These are phyloP conservation scores for Diutina catenulata DNA, from an alignment of 1,139 yeast genomes.

Conservation along the genomic window DNA sequence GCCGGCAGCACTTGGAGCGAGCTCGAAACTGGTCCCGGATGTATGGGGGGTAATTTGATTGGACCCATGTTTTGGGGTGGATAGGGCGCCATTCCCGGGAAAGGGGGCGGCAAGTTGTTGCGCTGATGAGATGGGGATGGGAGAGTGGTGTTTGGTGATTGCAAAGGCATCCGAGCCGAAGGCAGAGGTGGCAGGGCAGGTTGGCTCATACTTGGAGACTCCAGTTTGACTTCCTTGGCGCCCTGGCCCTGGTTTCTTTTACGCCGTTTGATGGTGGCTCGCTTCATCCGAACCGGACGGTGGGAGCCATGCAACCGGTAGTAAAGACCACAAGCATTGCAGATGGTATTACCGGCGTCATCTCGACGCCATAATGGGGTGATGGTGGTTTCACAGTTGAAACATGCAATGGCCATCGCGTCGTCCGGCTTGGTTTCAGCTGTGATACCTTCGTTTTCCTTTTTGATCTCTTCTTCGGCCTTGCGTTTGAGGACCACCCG, in stretches of 20 bases:
- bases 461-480: slow-evolving; percentile 7
- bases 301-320: slow-evolving; percentile 67
- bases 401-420: slow-evolving; percentile 59
- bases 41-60: too few relatives aligned
- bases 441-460: slow-evolving; percentile 6
- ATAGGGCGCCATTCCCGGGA: too few relatives aligned
- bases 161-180: too few relatives aligned
- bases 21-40: too few relatives aligned
- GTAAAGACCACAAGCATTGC: slow-evolving; percentile 84
- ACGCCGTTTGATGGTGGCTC: slow-evolving; percentile 63
- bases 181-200: slow-evolving; percentile 1
- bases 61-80: too few relatives aligned
- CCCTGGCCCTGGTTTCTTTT: too few relatives aligned
- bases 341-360: slow-evolving; percentile 67
- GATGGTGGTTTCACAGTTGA: slow-evolving; percentile 72
- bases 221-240: too few relatives aligned
- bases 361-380: slow-evolving; percentile 87
- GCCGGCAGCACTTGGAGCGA: slow-evolving; percentile 2
- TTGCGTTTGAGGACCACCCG: slow-evolving; percentile 31
- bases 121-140: too few relatives aligned
- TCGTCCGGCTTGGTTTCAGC: slow-evolving; percentile 15
- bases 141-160: too few relatives aligned
- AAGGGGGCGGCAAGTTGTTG: too few relatives aligned
- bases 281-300: slow-evolving; percentile 67
- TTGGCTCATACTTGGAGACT: too few relatives aligned